phyloP scores from a whole-genome alignment of 1,284 basidiomycete species.

The Sanghuangporus baumii region DNA sequence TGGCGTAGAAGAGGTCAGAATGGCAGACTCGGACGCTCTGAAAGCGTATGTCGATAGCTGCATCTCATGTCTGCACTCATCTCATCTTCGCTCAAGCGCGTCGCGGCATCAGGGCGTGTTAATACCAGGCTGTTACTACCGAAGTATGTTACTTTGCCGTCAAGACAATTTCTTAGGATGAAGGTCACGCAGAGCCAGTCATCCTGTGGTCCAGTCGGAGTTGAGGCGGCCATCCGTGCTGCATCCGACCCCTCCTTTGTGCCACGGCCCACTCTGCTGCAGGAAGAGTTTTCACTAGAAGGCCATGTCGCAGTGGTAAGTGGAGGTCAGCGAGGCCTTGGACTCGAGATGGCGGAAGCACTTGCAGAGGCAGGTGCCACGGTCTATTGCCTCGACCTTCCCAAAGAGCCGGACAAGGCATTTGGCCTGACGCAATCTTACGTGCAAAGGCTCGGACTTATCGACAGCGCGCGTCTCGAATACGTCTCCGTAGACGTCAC shows the following conservation, averaged over 20 bases:
- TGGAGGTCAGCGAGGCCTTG: constrained; percentile 76
- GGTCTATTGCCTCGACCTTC: constrained; percentile 76
- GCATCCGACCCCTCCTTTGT: constrained; percentile 29
- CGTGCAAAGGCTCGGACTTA: constrained; percentile 38
- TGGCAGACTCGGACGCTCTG: not conserved
- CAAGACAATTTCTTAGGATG: not conserved
- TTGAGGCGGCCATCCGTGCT: constrained; percentile 49
- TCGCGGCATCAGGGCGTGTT: not conserved
- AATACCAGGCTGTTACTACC: not conserved
- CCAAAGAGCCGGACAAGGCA: constrained; percentile 57
- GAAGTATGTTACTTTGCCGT: not conserved
- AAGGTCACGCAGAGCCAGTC: constrained; percentile 25
- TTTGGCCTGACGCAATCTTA: constrained; percentile 55
- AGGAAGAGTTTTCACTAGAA: constrained; percentile 65
- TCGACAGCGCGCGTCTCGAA: constrained; percentile 44
- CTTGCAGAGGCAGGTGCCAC: constrained; percentile 73
- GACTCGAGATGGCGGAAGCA: constrained; percentile 77
- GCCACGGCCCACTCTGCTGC: constrained; percentile 46
- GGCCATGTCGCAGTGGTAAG: constrained; percentile 74
- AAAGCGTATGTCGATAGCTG: not conserved
- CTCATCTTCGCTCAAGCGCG: not conserved
- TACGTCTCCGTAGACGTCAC: constrained; percentile 64
- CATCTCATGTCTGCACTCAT: not conserved
- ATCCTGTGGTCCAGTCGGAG: constrained; percentile 55
- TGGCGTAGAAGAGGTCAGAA: not conserved